These are phyloP conservation scores for Paramecium biaurelia DNA, from an alignment of 73 alveolate genomes.

Conservation along the genomic window DNA sequence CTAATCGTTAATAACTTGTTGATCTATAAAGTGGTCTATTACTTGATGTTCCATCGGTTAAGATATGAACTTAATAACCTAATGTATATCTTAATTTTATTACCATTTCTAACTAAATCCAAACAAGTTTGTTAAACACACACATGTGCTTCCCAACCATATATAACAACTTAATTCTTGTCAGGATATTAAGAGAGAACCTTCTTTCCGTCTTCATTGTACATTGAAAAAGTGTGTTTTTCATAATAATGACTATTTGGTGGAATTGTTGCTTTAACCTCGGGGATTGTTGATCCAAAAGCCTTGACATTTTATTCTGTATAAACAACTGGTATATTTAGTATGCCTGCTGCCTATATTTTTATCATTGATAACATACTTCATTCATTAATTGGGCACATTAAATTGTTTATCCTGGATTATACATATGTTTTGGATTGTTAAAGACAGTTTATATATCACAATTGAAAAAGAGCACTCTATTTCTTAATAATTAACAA, in stretches of 20 bases:
- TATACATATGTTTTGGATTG: neutral
- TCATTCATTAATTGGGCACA: conserved; percentile 16
- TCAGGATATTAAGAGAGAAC: neutral
- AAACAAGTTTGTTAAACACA: neutral
- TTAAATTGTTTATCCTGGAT: neutral
- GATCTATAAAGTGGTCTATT: conserved; percentile 29
- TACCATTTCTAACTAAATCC: conserved; percentile 13
- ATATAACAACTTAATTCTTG: neutral
- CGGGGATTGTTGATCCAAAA: neutral
- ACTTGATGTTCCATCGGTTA: conserved; percentile 61
- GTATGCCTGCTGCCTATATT: neutral
- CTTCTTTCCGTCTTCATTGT: neutral
- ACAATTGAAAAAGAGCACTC: conserved; percentile 12
- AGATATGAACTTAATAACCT: conserved; percentile 48
- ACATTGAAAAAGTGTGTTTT: neutral
- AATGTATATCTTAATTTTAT: neutral
- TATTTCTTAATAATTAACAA: neutral
- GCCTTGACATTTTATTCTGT: neutral
- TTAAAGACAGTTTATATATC: neutral
- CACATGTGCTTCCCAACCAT: conserved; percentile 32
- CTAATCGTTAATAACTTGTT: conserved; percentile 39
- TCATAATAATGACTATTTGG: neutral
- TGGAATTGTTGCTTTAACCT: neutral
- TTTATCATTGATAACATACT: neutral
- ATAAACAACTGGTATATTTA: neutral